Base-by-base conservation (phyloP, 257 asterid genomes). In the Hygrophila difformis region DNA sequence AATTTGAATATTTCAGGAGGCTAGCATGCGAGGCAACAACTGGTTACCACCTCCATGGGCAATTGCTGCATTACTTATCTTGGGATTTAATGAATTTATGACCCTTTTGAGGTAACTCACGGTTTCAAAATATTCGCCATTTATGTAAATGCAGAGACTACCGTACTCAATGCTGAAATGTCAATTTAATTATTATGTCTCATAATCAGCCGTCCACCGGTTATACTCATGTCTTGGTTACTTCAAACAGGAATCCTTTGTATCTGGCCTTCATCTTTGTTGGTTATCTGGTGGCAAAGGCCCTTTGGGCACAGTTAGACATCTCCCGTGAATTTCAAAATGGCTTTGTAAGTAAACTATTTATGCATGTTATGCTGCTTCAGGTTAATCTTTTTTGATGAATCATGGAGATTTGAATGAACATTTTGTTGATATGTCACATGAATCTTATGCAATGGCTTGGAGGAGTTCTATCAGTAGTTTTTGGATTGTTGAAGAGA, bases 31-130 rank as follows among this genome's bases (percentile, higher is more conserved):
- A 65, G 82, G 55, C 57, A 91, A 80, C 83, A 86, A 75, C 72
- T 86, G 93, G 95, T 62, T 80, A 49, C 95, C 99, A 46, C 96
- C 96, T 59, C 93, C 96, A 51, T 82, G 96, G 94, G 93, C 94
- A 43, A 76, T 86, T 15, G 55, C 59, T 38, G 96, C 96, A 36
- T 47, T 91, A 63, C 56, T 78, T 61, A 51, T 91, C 55, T 72
- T 91, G 68, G 96, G 94, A 18, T 86, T 91, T 61, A 87, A 91
- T 60, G 93, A 91, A 60, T 82, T 91, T 60, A 91, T 91, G 96
- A 76, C 99, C 51, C 78, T 86, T 39, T 72, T 91, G 57, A 86
- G 98, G 94, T 91, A n/a, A 66, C 19, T 45, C 16, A 15, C 48
- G 11, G 14, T 38, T 38, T 18, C 22, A 2, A 41, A 34, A n/a